Evolutionary conservation across 306 rosid genomes (phyloP), one percentile per base, ranked within the genome.

Genomic region (Betula pendula): DNA sequence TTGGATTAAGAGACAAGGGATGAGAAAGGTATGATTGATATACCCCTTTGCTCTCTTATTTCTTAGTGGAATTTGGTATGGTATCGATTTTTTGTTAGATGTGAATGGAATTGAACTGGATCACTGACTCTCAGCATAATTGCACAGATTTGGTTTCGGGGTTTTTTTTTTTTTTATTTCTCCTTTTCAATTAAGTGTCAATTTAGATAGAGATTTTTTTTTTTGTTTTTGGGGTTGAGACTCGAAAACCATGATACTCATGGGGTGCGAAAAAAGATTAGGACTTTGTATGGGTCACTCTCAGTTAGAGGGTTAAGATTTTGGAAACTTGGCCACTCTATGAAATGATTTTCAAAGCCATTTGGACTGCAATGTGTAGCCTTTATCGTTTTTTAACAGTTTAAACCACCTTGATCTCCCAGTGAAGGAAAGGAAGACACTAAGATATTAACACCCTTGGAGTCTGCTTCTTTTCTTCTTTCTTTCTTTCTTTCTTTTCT

Each of bases 1-100:
- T 48, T 24, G 51, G 29, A 51, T 62, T 52, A 71, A 73, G 40
- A 72, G 29, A 71, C 68, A 71, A 40, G 8, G 20, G 9, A 35
- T 43, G 38, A 79, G 63, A n/a, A 38, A 66, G 70, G 70, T 66
- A 66, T 38, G 70, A 27, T 38, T 17, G 8, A 35, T 10, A 7
- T 4, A 65, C 11, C 49, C 25, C 13, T 66, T 35, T 38, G n/a
- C 15, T 66, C 7, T 66, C 70, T 56, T 56, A 3, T 56, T 56
- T 55, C 15, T 33, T 8, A 38, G 25, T 66, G 47, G 47, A 2
- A 16, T 17, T 56, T 11, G 27, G 22, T 10, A 53, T n/a, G n/a
- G n/a, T n/a, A n/a, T n/a, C n/a, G n/a, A n/a, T n/a, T n/a, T n/a
- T n/a, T n/a, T n/a, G n/a, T n/a, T n/a, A n/a, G n/a, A n/a, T n/a